Evolutionary conservation across 2,329 filamentous ascomycete species (phyloP).

Genomic region (Fusarium sp.): DNA sequence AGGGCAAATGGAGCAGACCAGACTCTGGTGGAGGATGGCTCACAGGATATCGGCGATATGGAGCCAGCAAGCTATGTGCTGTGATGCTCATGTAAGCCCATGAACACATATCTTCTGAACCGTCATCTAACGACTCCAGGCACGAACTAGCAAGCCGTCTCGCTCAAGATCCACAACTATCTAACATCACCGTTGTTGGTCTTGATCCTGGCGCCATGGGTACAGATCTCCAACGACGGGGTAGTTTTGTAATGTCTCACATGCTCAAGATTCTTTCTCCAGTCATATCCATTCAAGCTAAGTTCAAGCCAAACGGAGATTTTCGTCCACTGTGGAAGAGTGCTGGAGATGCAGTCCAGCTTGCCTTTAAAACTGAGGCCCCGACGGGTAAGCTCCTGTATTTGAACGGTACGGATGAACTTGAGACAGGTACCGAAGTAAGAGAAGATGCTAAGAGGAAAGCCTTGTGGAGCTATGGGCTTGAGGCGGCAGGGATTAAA

Average conservation of each 20-base stretch:
- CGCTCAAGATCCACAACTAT: slow-evolving; percentile 48
- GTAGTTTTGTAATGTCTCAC: slow-evolving; percentile 39
- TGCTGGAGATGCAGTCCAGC: slow-evolving; percentile 47
- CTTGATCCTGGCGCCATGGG: slow-evolving; percentile 54
- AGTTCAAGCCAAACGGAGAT: slow-evolving; percentile 46
- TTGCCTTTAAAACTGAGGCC: slow-evolving; percentile 46
- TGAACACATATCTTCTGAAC: not conserved
- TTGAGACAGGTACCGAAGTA: slow-evolving; percentile 45
- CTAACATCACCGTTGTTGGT: slow-evolving; percentile 50
- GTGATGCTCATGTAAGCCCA: slow-evolving; percentile 50
- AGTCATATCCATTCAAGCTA: slow-evolving; percentile 37
- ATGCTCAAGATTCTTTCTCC: slow-evolving; percentile 42
- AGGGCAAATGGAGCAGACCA: slow-evolving; percentile 49
- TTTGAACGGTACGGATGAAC: slow-evolving; percentile 48
- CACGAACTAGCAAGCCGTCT: slow-evolving; percentile 52
- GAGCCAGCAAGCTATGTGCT: slow-evolving; percentile 52
- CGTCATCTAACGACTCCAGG: slow-evolving; percentile 32
- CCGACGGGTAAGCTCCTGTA: slow-evolving; percentile 48
- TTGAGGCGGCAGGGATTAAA: slow-evolving; percentile 41
- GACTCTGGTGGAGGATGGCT: slow-evolving; percentile 44
- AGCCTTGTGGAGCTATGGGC: slow-evolving; percentile 48
- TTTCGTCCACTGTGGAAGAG: slow-evolving; percentile 48
- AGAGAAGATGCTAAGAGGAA: slow-evolving; percentile 46
- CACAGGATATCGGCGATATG: slow-evolving; percentile 51
- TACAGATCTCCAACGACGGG: slow-evolving; percentile 47